Base-by-base conservation (phyloP, 2,329 filamentous ascomycete genomes). In the Harringtonia aguacate region DNA sequence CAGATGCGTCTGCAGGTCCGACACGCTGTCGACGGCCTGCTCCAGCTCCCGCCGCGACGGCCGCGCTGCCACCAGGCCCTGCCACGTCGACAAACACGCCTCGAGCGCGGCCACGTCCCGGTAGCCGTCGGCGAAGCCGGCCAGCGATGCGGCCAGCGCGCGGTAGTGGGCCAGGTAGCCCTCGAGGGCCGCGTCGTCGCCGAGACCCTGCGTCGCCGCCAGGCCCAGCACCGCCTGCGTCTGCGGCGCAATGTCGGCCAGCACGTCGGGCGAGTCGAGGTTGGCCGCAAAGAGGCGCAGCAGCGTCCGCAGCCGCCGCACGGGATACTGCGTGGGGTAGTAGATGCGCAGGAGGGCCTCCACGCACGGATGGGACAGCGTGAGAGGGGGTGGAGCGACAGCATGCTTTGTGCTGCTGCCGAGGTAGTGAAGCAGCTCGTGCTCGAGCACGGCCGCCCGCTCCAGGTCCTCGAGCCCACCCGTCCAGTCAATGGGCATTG, bases 361-460 rank as follows among this genome's bases (percentile, higher is more conserved):
- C 12, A 75, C 61, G 13, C 62, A 64, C 2, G 69, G 58, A 41
- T 74, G 67, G 6, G 68, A 61, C 15, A 72, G 57, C 9, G 62
- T 62, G 21, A 66, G 55, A 4, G 59, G 61, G 24, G 59, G 55
- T 21, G 52, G 48, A 34, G 28, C 12, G 29, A 3, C 10, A 3
- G 27, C 28, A n/a, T 28, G 17, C 24, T 27, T 27, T 6, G 55
- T 57, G 8, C 58, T 59, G 3, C 56, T 54, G 13, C 60, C 55
- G 4, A 64, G 58, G 18, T 66, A 56, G 37, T 69, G 66, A 34
- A 74, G 66, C 36, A 83, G 58, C 27, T 79, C 65, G 52, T 82
- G 73, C 50, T 84, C 77, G 17, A 83, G 62, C 2, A 77, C 72
- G 3, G 76, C 73, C 9, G 69, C 70, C 47, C 71, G 73, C 58